Evolutionary conservation across 306 rosid genomes (phyloP), one percentile per base, ranked within the genome.

Genomic region (Inga oerstediana): DNA sequence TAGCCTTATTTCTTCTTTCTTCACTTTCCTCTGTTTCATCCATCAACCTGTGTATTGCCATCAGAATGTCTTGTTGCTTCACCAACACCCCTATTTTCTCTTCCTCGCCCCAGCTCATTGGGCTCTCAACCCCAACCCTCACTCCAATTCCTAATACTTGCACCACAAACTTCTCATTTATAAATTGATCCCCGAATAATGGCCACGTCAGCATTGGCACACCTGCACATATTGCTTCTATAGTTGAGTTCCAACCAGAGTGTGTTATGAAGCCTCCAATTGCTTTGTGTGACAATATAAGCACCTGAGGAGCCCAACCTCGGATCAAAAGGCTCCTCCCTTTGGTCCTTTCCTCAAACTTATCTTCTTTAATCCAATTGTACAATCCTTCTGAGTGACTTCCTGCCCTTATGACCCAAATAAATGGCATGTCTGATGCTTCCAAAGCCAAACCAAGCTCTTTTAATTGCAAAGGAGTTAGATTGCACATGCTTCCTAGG

Each of bases 271-370:
- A 92, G 17, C 94, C 92, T 54, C 94, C 97, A 51, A 88, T 66
- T 5, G 91, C 85, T 48, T 37, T 44, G 78, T 89, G 94, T 30
- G 93, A 83, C 5, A 92, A 58, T 72, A 92, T 88, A 69, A 86
- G 51, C 9, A 90, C 83, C 66, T 90, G 94, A 45, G 93, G 94
- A 9, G 94, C 91, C 94, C 97, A 92, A 12, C 93, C 97, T 34
- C 77, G 16, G 45, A 92, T 85, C 72, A 92, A 10, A 19, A 89
- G 74, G 3, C 91, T 76, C 54, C 71, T 52, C 22, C 59, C 85
- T 49, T 86, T 85, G 39, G 66, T 83, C 66, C 79, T 92, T 35
- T 90, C 88, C 67, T 86, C 93, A 78, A 86, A 89, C 2, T 88
- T 76, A 1, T 82, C 72, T 78, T 83, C 88, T 35, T 46, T 7